Percentiles rank a stretch among this genome's conserved stretches.
phyloP scores from a whole-genome alignment of 306 rosid species.

The Ziziphus jujuba region DNA sequence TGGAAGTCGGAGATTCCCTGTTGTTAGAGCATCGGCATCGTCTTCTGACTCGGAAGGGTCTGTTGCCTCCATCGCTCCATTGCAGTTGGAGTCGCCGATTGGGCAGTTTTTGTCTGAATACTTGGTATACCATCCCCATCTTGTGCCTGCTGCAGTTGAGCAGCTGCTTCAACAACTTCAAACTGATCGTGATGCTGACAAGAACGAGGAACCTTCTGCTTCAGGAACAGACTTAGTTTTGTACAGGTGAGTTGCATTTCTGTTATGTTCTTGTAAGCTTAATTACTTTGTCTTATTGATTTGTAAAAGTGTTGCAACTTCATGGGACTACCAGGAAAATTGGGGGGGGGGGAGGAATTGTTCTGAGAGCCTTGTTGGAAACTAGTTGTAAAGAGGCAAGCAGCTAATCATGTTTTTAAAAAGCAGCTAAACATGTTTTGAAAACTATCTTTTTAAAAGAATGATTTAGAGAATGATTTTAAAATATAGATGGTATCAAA shows the following conservation, averaged over 20 bases:
- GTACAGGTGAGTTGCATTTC: slow-evolving; percentile 54
- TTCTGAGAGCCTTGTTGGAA: background rate
- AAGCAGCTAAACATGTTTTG: background rate
- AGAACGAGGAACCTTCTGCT: slow-evolving; percentile 56
- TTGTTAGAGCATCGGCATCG: slow-evolving; percentile 48
- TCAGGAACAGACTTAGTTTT: slow-evolving; percentile 72
- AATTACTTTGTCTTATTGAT: background rate
- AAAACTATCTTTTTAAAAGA: background rate
- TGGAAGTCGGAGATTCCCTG: slow-evolving; percentile 51
- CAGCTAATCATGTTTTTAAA: background rate
- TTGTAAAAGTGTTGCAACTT: background rate
- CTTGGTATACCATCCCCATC: slow-evolving; percentile 84
- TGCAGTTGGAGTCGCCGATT: slow-evolving; percentile 83
- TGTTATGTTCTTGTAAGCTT: background rate
- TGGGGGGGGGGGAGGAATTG: too few relatives aligned
- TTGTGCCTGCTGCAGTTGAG: slow-evolving; percentile 91
- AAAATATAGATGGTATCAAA: background rate
- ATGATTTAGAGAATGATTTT: too few relatives aligned
- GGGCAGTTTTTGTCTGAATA: slow-evolving; percentile 90
- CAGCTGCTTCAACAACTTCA: slow-evolving; percentile 91
- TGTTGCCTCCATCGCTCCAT: slow-evolving; percentile 65
- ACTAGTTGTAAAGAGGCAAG: background rate
- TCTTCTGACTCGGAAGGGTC: slow-evolving; percentile 50
- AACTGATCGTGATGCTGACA: slow-evolving; percentile 74
- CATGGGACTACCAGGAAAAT: background rate